Evolutionary conservation across 148 eudicot genomes (phyloP), one percentile per base, ranked within the genome.

Genomic region (Vaccinium myrtillus): DNA sequence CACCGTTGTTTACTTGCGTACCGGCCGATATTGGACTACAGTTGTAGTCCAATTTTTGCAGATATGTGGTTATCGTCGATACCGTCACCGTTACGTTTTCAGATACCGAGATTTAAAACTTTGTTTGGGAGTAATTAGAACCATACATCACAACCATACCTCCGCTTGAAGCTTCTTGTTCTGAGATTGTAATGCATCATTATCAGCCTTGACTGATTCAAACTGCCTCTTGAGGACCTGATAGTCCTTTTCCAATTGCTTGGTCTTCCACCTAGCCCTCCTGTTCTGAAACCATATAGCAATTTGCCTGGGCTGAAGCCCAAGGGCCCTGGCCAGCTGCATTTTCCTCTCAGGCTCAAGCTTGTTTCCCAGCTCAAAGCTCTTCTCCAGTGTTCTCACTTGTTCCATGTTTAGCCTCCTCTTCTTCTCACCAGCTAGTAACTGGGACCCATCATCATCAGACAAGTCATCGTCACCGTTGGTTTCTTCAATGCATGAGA

Each of bases 251-350:
- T 97, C 99, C 56, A 97, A 86, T 71, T 97, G 99, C 89, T 97
- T 97, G 2, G 99, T 97, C 84, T 97, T 97, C 96, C 99, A 97
- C 36, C 99, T 88, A 2, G 99, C 99, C 85, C 99, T 90, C 58
- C 99, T 88, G 67, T 97, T 97, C 80, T 97, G 99, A 77, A 97
- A 97, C 99, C 99, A 97, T 63, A 97, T 95, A 0, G 99, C 99
- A 58, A 97, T 89, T 78, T 97, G 99, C 51, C 98, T 94, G 1
- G 99, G 99, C 82, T 97, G 98, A 8, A 97, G 91, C 2, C 98
- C 98, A 85, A 97, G 98, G 39, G 95, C 96, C 61, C 94, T 91
- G 78, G 98, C 98, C 81, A 97, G 83, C 91, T 97, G 98, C 90
- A 97, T 86, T 90, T 97, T 97, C 83, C 99, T 90, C 74, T 97